Evolutionary conservation across 1,284 basidiomycete genomes (phyloP), one percentile per base, ranked within the genome.

Genomic region (Apiotrichum sp.): DNA sequence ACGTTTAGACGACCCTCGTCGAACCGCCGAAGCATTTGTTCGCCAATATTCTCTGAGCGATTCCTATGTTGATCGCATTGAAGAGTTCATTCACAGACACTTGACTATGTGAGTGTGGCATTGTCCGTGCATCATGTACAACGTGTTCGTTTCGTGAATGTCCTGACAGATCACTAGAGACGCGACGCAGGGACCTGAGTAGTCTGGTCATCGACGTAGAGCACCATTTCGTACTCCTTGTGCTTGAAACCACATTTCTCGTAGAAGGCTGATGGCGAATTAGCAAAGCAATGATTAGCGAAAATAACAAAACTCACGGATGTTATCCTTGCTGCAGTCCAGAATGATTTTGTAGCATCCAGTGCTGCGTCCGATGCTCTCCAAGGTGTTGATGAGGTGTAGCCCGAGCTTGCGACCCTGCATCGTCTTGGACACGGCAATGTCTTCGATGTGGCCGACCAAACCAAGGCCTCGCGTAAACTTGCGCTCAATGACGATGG

Each of bases 381-480:
- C 88, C 65, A 98, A 80, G 4, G 87, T 85, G 63, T 89, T 82
- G 70, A 98, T 95, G 65, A 98, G 81, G 62, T 86, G 81, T 75
- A 90, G 78, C 0, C 95, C 95, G 35, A 98, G 81, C 68, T 70
- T 72, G 78, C 88, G 89, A 41, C 95, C 95, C 79, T 97, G 93
- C 76, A 88, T 84, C 45, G 77, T 80, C 75, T 86, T 85, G 75
- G 89, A 86, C 3, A 98, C 93, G 1, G 91, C 92, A 62, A 98
- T 97, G 72, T 98, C 95, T 77, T 98, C 95, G 61, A 98, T 95
- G 72, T 98, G 95, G 0, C 92, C 95, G 8, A 91, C 89, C 55
- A 81, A 80, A 22, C 89, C 89, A 14, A 87, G 79, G 7, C 82
- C 83, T 31, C 92, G 82, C 29, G 93, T 78, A 80, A 98, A 97